phyloP scores from a whole-genome alignment of 176 grass and related monocot genomes.

The Ensete ventricosum region DNA sequence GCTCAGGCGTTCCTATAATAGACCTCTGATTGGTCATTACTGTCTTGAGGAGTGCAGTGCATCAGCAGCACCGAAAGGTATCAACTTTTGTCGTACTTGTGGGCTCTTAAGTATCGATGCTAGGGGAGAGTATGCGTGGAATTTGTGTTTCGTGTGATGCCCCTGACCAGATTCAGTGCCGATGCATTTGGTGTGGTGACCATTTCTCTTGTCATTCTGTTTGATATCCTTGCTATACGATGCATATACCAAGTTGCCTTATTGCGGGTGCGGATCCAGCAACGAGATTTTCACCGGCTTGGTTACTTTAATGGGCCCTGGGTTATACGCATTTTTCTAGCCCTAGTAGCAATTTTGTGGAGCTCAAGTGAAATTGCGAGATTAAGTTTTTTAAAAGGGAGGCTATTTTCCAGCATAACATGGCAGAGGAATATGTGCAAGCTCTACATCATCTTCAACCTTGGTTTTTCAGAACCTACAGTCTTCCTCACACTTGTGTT shows the following conservation, averaged over 20 bases:
- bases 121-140: constrained; percentile 87
- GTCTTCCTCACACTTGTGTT: constrained; percentile 73
- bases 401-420: constrained; percentile 46
- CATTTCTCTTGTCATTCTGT: constrained; percentile 51
- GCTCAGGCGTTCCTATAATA: not conserved
- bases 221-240: constrained; percentile 53
- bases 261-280: constrained; percentile 45
- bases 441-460: constrained; percentile 71
- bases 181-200: constrained; percentile 81
- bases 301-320: constrained; percentile 93
- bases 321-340: constrained; percentile 65
- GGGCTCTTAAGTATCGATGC: not conserved
- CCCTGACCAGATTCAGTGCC: constrained; percentile 79
- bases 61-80: not conserved
- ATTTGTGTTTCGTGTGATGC: constrained; percentile 92
- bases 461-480: constrained; percentile 90
- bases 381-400: constrained; percentile 61
- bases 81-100: not conserved
- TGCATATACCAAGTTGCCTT: constrained; percentile 50
- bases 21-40: not conserved
- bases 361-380: constrained; percentile 64
- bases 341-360: constrained; percentile 76
- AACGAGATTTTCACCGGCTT: constrained; percentile 39
- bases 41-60: not conserved
- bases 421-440: constrained; percentile 70